phyloP scores from a whole-genome alignment of 257 asterid species.

The Fraxinus cuspidata region DNA sequence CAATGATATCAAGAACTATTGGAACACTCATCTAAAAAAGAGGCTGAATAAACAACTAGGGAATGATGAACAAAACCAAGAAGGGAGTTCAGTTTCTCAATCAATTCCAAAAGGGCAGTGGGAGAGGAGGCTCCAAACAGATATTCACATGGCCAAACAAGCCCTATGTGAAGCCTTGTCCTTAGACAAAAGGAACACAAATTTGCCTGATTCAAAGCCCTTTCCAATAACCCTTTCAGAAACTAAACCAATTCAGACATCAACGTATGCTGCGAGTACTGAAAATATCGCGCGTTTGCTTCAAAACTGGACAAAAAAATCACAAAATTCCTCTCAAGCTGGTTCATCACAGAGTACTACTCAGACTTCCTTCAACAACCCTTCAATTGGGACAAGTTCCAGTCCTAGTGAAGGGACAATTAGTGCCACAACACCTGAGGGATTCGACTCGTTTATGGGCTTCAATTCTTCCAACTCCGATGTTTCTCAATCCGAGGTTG shows the following conservation, averaged over 20 bases:
- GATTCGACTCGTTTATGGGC: conserved; percentile 41
- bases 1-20: conserved; percentile 73
- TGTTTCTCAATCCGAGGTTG: conserved; percentile 29
- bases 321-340: conserved; percentile 31
- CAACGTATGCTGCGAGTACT: conserved; percentile 55
- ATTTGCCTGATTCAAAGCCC: conserved; percentile 8
- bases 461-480: conserved; percentile 50
- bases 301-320: conserved; percentile 48
- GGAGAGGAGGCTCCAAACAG: conserved; percentile 79
- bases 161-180: conserved; percentile 70
- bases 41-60: conserved; percentile 46
- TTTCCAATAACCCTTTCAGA: neutral
- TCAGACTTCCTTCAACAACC: conserved; percentile 36
- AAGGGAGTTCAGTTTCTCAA: conserved; percentile 33
- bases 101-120: conserved; percentile 66
- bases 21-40: conserved; percentile 78
- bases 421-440: conserved; percentile 26
- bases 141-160: conserved; percentile 72
- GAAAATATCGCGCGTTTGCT: conserved; percentile 77
- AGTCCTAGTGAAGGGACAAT: conserved; percentile 67
- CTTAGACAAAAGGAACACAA: conserved; percentile 35
- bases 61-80: conserved; percentile 24
- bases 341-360: conserved; percentile 33
- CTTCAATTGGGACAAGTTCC: conserved; percentile 36
- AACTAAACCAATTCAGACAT: conserved; percentile 20